phyloP scores from a whole-genome alignment of 2,329 filamentous ascomycete genomes.

The Calonectria honghensis region DNA sequence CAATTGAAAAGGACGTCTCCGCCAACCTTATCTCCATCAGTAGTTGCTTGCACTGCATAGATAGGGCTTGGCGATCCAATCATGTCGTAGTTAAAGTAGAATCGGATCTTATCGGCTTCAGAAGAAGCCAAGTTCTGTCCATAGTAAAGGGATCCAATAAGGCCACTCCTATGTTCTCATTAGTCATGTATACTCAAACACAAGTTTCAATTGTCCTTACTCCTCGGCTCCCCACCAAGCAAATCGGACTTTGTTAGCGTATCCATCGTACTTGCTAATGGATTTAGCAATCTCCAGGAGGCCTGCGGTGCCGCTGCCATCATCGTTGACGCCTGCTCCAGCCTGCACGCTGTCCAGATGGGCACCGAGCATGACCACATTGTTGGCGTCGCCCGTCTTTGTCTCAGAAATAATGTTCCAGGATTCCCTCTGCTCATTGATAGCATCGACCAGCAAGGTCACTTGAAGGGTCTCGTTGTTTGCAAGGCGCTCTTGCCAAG shows the following conservation, averaged over 20 bases:
- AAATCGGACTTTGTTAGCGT: slow-evolving; percentile 66
- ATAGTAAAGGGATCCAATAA: slow-evolving; percentile 66
- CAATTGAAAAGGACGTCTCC: slow-evolving; percentile 60
- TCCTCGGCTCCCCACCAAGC: slow-evolving; percentile 67
- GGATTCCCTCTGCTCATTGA: slow-evolving; percentile 60
- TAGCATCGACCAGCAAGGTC: slow-evolving; percentile 61
- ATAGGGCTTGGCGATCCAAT: slow-evolving; percentile 69
- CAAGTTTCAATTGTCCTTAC: slow-evolving; percentile 43
- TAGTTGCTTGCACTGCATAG: slow-evolving; percentile 64
- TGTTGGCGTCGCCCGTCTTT: slow-evolving; percentile 65
- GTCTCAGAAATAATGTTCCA: slow-evolving; percentile 67
- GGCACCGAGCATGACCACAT: slow-evolving; percentile 65
- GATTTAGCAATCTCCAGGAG: slow-evolving; percentile 63
- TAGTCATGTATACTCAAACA: slow-evolving; percentile 12
- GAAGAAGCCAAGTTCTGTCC: slow-evolving; percentile 58
- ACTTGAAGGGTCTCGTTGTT: slow-evolving; percentile 60
- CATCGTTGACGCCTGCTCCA: slow-evolving; percentile 65
- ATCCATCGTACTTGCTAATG: slow-evolving; percentile 61
- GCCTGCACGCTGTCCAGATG: slow-evolving; percentile 64
- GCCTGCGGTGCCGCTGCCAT: slow-evolving; percentile 63
- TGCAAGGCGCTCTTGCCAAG: slow-evolving; percentile 59
- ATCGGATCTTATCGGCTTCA: slow-evolving; percentile 73
- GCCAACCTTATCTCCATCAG: slow-evolving; percentile 62
- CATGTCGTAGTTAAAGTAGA: slow-evolving; percentile 85
- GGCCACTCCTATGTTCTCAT: slow-evolving; percentile 57